Base-by-base conservation (phyloP, 345 rosid genomes). In the Dovyalis caffra region DNA sequence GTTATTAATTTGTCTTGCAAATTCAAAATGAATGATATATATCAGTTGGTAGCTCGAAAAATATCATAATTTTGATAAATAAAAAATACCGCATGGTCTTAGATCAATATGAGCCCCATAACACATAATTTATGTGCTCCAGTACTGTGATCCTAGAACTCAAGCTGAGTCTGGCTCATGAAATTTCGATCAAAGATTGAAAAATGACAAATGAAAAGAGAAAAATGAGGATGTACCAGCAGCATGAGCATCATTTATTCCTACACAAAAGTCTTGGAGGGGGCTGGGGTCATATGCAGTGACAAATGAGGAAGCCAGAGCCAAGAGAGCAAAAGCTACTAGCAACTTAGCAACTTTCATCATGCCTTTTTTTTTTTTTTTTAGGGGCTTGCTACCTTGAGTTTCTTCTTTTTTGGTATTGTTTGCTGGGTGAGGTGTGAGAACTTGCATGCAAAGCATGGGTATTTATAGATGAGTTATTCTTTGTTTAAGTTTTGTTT, bases 241-340 rank as follows among this genome's bases (percentile, higher is more conserved):
- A 61, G 33, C 1, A 4, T 72, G 14, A 16, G 68, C 5, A 12
- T 61, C 31, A 62, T 61, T 14, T 20, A 63, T 45, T 7, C 43
- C 76, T 4, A 63, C 76, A 14, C 76, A 73, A 14, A 64, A 29
- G 57, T 73, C 76, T 62, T 73, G 69, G 9, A 73, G 69, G 21
- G 76, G 76, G 29, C 76, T 73, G 43, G 76, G 68, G n/a, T 63
- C 76, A 45, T n/a, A 71, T 33, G 69, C 76, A 43, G 47, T 45
- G 29, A 43, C 66, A 18, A 71, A 32, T 15, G 51, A 71, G 40
- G 35, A 71, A 25, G 56, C 34, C 53, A 58, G 40, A 37, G 32
- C 66, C 76, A 63, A 32, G 61, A 73, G 43, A 29, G 60, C 26
- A 8, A 43, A 15, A 31, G 15, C 61, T 21, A 21, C 37, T 6